Evolutionary conservation across 306 rosid genomes (phyloP), one percentile per base, ranked within the genome.

Genomic region (Quercus dentata): DNA sequence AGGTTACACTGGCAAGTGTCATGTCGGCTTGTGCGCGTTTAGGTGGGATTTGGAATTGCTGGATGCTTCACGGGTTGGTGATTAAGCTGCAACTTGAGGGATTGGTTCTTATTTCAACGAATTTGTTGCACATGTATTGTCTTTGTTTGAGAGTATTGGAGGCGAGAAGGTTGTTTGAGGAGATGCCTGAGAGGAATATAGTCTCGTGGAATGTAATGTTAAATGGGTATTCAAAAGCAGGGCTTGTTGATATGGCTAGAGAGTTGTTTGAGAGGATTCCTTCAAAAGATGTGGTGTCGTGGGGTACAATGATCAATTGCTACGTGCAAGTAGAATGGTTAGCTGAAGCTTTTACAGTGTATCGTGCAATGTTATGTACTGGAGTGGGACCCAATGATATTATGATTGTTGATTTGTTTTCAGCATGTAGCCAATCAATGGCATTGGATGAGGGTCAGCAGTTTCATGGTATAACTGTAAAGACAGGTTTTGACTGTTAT

Each of bases 301-400:
- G 99, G 98, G 98, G 97, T 23, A 92, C 98, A 12, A 86, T 95
- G 86, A 90, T 91, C 38, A 95, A 91, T 84, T 91, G 92, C 76
- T 90, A 86, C 83, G 83, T 93, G 78, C 91, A 78, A 88, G 82
- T 20, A 75, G 90, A 84, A 74, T 56, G 81, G 78, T 75, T 95
- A 74, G 70, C 33, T 75, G 97, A 91, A 83, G 99, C 99, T 78
- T 67, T 92, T 73, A 44, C 74, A 75, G 71, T 88, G 89, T 87
- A 84, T 75, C 30, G 82, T 25, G 79, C 85, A 71, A 92, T 92
- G 99, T 80, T 88, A 19, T 78, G 70, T 49, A 68, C 80, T 6
- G 95, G 92, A 69, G 2, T 86, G 51, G 81, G 82, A 6, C 90
- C 92, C n/a, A 92, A 92, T 57, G 91, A 91, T 62, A 82, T 94